Conservation (phyloP, 2,329 filamentous ascomycete species). For the Teratosphaeria pseudoeucalypti region DNA sequence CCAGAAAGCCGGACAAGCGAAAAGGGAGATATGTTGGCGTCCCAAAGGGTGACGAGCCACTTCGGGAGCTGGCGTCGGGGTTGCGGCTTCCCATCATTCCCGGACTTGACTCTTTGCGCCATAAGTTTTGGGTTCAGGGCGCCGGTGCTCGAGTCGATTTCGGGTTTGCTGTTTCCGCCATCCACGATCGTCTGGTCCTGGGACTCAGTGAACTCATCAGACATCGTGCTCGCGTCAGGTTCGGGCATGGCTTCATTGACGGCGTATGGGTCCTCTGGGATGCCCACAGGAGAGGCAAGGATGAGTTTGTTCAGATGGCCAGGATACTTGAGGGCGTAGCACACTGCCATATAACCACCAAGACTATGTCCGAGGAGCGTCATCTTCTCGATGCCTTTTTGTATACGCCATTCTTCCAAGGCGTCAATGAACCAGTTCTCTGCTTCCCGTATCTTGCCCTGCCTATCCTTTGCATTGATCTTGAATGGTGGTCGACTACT, state of each 20-base stretch:
- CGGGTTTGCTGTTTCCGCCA: slow-evolving; percentile 34
- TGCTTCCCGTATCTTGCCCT: slow-evolving; percentile 74
- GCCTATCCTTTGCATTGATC: slow-evolving; percentile 69
- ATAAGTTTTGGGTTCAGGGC: not conserved
- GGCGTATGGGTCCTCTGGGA: slow-evolving; percentile 89
- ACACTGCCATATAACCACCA: slow-evolving; percentile 88
- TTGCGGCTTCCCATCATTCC: slow-evolving; percentile 29
- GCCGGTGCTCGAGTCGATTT: slow-evolving; percentile 23
- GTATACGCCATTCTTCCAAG: slow-evolving; percentile 87
- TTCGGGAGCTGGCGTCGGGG: slow-evolving; percentile 58
- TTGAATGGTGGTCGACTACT: slow-evolving; percentile 75
- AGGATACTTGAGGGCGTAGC: slow-evolving; percentile 93
- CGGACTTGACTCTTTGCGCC: not conserved
- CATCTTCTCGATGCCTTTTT: slow-evolving; percentile 82
- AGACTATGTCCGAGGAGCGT: slow-evolving; percentile 88
- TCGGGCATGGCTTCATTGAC: slow-evolving; percentile 72
- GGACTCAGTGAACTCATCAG: slow-evolving; percentile 70
- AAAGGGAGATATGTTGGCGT: slow-evolving; percentile 92
- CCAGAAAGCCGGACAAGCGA: slow-evolving; percentile 79
- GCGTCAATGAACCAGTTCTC: slow-evolving; percentile 95
- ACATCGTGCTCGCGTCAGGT: slow-evolving; percentile 59
- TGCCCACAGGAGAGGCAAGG: slow-evolving; percentile 83
- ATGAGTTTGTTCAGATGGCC: slow-evolving; percentile 93
- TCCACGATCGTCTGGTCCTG: slow-evolving; percentile 36
- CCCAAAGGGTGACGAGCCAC: slow-evolving; percentile 92